These are phyloP conservation scores for Sonneratia alba DNA, from an alignment of 345 rosid genomes.

Conservation along the genomic window DNA sequence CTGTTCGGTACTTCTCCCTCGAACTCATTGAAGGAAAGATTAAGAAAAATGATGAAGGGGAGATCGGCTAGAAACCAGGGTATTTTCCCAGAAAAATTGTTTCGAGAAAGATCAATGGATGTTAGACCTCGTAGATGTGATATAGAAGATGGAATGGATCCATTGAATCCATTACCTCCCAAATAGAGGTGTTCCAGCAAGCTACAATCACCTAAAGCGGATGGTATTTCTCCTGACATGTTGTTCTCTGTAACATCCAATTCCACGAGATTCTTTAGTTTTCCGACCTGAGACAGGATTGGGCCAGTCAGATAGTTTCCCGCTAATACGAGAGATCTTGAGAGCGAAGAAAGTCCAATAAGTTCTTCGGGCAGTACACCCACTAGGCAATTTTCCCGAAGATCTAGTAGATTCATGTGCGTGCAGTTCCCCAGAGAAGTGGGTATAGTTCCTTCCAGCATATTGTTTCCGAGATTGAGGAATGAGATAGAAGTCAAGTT, in stretches of 20 bases:
- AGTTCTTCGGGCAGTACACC: not conserved
- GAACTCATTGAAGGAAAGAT: conserved; percentile 10
- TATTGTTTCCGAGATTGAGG: no score
- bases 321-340: not conserved
- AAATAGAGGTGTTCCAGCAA: not conserved
- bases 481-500: no score
- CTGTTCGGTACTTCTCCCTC: conserved; percentile 2
- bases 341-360: not conserved
- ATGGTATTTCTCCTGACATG: conserved; percentile 8
- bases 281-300: not conserved
- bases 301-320: not conserved
- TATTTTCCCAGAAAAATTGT: conserved; percentile 7
- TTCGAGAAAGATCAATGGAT: conserved; percentile 1
- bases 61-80: conserved; percentile 5
- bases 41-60: not conserved
- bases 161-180: conserved; percentile 6
- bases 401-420: not conserved
- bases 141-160: conserved; percentile 4
- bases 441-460: no score
- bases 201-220: not conserved
- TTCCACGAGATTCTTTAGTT: not conserved
- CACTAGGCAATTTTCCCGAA: not conserved
- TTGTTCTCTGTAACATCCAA: conserved; percentile 4
- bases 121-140: not conserved
- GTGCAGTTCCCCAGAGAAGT: not conserved